Conservation (phyloP, 495 filamentous ascomycete species). For the Podospora pseudoanserina region DNA sequence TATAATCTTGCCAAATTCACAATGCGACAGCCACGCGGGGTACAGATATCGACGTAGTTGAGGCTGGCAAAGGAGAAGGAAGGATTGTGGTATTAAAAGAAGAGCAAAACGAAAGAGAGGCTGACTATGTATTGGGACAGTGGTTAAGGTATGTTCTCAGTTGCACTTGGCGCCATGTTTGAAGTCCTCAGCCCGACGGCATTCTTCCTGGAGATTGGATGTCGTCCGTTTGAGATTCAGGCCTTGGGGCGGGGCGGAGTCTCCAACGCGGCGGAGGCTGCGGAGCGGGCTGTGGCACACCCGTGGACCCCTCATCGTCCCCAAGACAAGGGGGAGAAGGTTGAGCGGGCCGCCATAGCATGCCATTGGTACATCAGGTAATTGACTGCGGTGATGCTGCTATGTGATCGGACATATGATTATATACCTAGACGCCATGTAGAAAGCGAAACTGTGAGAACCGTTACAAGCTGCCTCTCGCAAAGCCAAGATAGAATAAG, state of each 20-base stretch:
- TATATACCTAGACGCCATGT: neutral
- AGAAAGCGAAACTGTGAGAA: neutral
- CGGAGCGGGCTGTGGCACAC: neutral
- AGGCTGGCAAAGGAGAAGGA: neutral
- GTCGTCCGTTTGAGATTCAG: neutral
- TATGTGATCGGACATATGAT: neutral
- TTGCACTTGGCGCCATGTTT: neutral
- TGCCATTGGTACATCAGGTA: neutral
- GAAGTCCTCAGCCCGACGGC: slow-evolving; percentile 5
- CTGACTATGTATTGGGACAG: neutral
- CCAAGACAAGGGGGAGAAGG: neutral
- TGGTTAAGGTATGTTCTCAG: neutral
- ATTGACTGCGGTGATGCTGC: neutral
- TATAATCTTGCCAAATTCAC: neutral
- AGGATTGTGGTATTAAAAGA: slow-evolving; percentile 1
- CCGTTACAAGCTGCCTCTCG: neutral
- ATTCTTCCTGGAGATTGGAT: slow-evolving; percentile 4
- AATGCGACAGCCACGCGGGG: neutral
- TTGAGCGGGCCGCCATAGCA: neutral
- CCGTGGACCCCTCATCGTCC: neutral
- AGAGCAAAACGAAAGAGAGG: slow-evolving; percentile 1
- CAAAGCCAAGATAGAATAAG: neutral
- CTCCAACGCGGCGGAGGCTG: neutral
- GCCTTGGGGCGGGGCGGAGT: neutral
- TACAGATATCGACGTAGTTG: neutral